phyloP scores from a whole-genome alignment of 2,329 filamentous ascomycete species.

The Hymenoscyphus repandus region DNA sequence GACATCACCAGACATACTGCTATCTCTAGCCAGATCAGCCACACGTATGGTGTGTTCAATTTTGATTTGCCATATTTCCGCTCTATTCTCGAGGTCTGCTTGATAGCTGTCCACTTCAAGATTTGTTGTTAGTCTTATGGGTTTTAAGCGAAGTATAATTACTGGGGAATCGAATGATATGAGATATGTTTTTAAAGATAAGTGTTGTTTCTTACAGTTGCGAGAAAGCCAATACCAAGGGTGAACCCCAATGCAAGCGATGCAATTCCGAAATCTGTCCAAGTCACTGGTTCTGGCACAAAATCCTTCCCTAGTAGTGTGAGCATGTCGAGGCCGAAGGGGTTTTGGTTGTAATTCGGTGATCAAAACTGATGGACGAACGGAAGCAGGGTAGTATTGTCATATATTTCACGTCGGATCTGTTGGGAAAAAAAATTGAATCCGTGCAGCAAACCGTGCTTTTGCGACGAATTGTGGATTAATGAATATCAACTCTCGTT shows the following conservation, averaged over 20 bases:
- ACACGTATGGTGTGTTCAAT: conserved; percentile 34
- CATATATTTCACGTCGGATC: too few species aligned
- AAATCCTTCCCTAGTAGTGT: not conserved
- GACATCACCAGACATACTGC: conserved; percentile 35
- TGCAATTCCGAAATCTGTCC: conserved; percentile 32
- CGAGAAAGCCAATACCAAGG: conserved; percentile 34
- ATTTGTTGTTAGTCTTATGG: not conserved
- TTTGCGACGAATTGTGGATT: too few species aligned
- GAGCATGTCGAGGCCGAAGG: too few species aligned
- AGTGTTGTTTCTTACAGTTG: conserved; percentile 3
- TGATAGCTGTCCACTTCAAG: conserved; percentile 28
- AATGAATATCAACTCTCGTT: too few species aligned
- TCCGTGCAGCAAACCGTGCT: too few species aligned
- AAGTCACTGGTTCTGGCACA: conserved; percentile 5
- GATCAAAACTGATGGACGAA: too few species aligned
- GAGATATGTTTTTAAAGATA: too few species aligned
- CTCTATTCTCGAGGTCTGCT: conserved; percentile 33
- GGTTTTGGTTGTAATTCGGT: too few species aligned
- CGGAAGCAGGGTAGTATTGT: too few species aligned
- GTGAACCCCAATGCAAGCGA: conserved; percentile 36
- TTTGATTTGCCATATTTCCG: conserved; percentile 27
- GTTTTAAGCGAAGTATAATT: too few species aligned
- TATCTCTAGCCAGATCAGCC: conserved; percentile 42
- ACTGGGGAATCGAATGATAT: too few species aligned
- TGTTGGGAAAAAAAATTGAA: too few species aligned